Percentiles rank a stretch among this genome's conserved stretches.
These are phyloP conservation scores for Spathaspora gorwiae DNA, from an alignment of 805 yeast genomes.

Conservation along the genomic window DNA sequence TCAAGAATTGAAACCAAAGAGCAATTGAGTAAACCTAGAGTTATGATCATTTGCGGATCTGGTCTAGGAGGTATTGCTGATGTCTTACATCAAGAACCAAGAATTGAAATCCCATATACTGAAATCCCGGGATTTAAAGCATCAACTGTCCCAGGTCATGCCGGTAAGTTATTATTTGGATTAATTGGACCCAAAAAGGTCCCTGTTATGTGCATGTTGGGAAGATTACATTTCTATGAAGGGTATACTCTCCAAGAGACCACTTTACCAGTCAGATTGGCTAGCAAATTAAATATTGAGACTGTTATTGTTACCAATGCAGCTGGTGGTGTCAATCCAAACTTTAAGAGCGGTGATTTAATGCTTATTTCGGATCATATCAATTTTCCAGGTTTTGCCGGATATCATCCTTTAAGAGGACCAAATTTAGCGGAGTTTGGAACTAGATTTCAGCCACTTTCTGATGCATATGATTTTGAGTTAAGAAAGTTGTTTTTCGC, in stretches of 20 bases:
- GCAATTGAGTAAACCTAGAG: slow-evolving; percentile 43
- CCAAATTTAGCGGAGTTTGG: slow-evolving; percentile 78
- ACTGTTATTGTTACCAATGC: slow-evolving; percentile 87
- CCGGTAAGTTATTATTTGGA: slow-evolving; percentile 79
- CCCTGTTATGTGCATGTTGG: slow-evolving; percentile 90
- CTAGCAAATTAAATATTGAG: slow-evolving; percentile 57
- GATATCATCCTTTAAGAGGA: slow-evolving; percentile 83
- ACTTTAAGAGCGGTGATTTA: slow-evolving; percentile 75
- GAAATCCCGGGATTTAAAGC: slow-evolving; percentile 75
- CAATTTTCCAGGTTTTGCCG: slow-evolving; percentile 87
- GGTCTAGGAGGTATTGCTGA: slow-evolving; percentile 86
- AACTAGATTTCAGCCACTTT: slow-evolving; percentile 80
- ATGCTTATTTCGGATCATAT: slow-evolving; percentile 90
- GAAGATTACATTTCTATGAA: slow-evolving; percentile 88
- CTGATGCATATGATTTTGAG: slow-evolving; percentile 82
- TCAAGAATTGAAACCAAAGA: not conserved
- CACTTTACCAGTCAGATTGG: slow-evolving; percentile 79
- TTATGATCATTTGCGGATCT: slow-evolving; percentile 87
- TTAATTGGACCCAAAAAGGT: slow-evolving; percentile 59
- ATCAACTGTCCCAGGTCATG: slow-evolving; percentile 89
- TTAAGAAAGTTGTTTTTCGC: slow-evolving; percentile 59
- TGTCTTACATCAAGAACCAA: slow-evolving; percentile 36
- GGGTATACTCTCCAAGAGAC: slow-evolving; percentile 82
- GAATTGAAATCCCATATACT: slow-evolving; percentile 53
- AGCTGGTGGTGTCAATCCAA: slow-evolving; percentile 79